These are phyloP conservation scores for Sarocladium strictum DNA, from an alignment of 2,329 filamentous ascomycete genomes.

Conservation along the genomic window DNA sequence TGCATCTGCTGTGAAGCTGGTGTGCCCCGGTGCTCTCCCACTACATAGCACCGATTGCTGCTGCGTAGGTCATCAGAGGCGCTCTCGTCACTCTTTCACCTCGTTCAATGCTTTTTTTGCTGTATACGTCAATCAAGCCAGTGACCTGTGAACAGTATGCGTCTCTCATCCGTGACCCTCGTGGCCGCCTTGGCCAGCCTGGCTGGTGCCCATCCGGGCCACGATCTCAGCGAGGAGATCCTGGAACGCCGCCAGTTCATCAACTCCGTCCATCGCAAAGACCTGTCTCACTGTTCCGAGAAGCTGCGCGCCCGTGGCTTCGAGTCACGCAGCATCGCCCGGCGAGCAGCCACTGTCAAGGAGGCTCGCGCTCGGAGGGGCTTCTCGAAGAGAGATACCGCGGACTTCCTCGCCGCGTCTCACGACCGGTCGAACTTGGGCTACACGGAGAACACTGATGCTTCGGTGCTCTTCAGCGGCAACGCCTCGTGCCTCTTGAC, in stretches of 20 bases:
- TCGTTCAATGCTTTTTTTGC: no score
- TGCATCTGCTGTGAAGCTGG: no score
- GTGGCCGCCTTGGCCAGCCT: not conserved
- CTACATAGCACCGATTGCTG: no score
- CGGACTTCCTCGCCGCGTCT: constrained; percentile 25
- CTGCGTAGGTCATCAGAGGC: no score
- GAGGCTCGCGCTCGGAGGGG: constrained; percentile 26
- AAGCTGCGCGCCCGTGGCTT: constrained; percentile 41
- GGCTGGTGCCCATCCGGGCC: constrained; percentile 44
- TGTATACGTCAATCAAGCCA: no score
- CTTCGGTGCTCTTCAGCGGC: constrained; percentile 35
- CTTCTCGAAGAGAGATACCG: constrained; percentile 22
- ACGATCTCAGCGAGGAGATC: constrained; percentile 41
- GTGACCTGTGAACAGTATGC: no score
- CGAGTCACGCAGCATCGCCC: constrained; percentile 35
- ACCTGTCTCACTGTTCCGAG: constrained; percentile 39
- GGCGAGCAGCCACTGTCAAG: constrained; percentile 34
- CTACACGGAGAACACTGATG: constrained; percentile 23
- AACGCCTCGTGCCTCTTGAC: constrained; percentile 40
- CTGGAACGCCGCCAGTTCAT: constrained; percentile 41
- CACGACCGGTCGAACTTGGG: constrained; percentile 30
- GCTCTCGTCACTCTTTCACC: no score
- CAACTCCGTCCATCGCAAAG: constrained; percentile 30
- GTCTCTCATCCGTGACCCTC: not conserved
- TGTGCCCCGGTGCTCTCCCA: no score